Percentiles rank a stretch among this genome's conserved stretches.
phyloP scores from a whole-genome alignment of 2,329 filamentous ascomycete species.

The Calycina marina region DNA sequence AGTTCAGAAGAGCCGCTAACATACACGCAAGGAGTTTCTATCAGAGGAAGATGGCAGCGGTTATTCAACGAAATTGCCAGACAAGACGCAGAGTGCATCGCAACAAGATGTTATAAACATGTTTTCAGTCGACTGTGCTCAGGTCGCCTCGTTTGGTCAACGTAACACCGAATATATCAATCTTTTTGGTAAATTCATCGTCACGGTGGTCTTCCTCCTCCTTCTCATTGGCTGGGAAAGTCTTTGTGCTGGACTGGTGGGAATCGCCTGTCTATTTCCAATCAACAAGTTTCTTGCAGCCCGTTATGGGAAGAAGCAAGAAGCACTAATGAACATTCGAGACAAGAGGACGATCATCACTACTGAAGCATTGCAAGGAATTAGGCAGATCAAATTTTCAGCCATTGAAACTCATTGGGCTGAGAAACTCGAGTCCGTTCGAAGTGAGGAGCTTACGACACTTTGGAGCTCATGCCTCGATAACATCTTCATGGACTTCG shows the following conservation, averaged over 20 bases:
- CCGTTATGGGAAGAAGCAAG: constrained; percentile 46
- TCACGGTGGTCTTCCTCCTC: constrained; percentile 49
- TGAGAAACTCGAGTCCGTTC: constrained; percentile 46
- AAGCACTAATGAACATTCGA: constrained; percentile 55
- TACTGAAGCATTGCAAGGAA: constrained; percentile 60
- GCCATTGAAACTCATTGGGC: constrained; percentile 63
- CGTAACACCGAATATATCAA: constrained; percentile 49
- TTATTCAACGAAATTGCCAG: no score
- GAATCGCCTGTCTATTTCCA: constrained; percentile 47
- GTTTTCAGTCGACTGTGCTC: constrained; percentile 55
- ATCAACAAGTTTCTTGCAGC: constrained; percentile 52
- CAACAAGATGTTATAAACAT: constrained; percentile 61
- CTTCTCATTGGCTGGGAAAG: constrained; percentile 58
- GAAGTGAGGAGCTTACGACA: constrained; percentile 49
- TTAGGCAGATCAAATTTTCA: constrained; percentile 71
- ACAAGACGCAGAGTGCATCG: constrained; percentile 23
- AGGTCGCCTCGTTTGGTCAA: constrained; percentile 48
- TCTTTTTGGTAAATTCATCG: constrained; percentile 42
- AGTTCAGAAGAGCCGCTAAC: constrained; percentile 1
- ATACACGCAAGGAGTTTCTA: no score
- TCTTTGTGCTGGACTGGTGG: constrained; percentile 46
- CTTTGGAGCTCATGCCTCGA: constrained; percentile 34
- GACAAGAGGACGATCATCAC: constrained; percentile 61
- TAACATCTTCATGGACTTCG: constrained; percentile 11
- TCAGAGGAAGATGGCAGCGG: no score